Conservation (phyloP, 202 grass and related monocot genomes). For the Setaria italica region DNA sequence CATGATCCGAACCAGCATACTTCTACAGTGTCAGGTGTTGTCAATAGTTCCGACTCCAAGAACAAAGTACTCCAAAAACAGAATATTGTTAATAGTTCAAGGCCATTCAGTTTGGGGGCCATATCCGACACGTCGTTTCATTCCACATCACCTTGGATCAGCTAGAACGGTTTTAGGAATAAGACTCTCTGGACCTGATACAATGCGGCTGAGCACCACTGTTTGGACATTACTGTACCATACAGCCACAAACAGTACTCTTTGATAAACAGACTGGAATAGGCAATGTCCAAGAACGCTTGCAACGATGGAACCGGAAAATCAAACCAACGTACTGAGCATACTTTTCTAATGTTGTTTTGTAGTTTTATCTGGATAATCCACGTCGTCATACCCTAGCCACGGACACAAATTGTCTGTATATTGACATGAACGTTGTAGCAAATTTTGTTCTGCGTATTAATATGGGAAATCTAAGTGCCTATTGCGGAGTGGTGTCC, state of each 20-base stretch:
- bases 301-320: not conserved
- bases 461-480: not conserved
- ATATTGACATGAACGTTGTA: not conserved
- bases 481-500: not conserved
- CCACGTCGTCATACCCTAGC: not conserved
- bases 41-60: not conserved
- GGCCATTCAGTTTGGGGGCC: not conserved
- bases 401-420: not conserved
- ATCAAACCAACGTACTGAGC: not conserved
- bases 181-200: not conserved
- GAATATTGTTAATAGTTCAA: constrained; percentile 6
- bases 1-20: constrained; percentile 5
- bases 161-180: not conserved
- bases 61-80: not conserved
- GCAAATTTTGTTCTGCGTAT: not conserved
- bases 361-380: not conserved
- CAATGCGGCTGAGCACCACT: not conserved
- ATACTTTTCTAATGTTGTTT: no score
- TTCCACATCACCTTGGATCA: constrained; percentile 32
- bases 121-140: constrained; percentile 16
- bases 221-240: not conserved
- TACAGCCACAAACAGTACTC: not conserved
- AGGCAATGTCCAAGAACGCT: not conserved
- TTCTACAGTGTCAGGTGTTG: constrained; percentile 5
- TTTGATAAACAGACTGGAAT: not conserved